phyloP scores from a whole-genome alignment of 805 yeast genomes.

The Kregervanrija delftensis region DNA sequence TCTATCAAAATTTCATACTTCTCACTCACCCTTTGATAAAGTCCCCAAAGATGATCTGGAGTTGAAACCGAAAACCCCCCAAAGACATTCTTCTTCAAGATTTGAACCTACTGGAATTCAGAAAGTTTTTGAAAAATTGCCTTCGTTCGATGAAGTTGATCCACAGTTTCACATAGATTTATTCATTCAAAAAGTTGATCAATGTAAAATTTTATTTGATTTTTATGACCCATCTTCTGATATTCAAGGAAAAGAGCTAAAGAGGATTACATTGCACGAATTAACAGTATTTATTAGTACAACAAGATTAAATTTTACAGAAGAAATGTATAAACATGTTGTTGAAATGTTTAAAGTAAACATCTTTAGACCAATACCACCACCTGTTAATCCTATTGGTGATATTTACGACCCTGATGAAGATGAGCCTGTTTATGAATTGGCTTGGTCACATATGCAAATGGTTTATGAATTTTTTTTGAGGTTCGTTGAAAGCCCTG shows the following conservation, averaged over 20 bases:
- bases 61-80: constrained; percentile 63
- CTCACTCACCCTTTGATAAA: constrained; percentile 26
- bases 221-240: constrained; percentile 90
- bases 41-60: constrained; percentile 66
- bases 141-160: constrained; percentile 78
- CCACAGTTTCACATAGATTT: constrained; percentile 73
- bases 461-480: constrained; percentile 90
- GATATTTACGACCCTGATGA: constrained; percentile 97
- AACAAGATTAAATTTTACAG: constrained; percentile 78
- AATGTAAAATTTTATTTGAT: constrained; percentile 91
- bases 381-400: constrained; percentile 96
- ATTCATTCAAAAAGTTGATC: constrained; percentile 84
- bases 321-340: constrained; percentile 83
- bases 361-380: constrained; percentile 93
- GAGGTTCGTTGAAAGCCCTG: constrained; percentile 89
- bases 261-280: constrained; percentile 80
- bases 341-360: constrained; percentile 85
- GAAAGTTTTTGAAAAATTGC: constrained; percentile 64
- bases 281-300: constrained; percentile 81
- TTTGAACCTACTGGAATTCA: constrained; percentile 72
- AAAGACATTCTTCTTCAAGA: constrained; percentile 86
- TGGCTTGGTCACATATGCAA: constrained; percentile 99
- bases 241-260: constrained; percentile 86
- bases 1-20: constrained; percentile 23
- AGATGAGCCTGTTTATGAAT: constrained; percentile 94